These are phyloP conservation scores for Boletus hoseneyae DNA, from an alignment of 1,284 basidiomycete genomes.

Conservation along the genomic window DNA sequence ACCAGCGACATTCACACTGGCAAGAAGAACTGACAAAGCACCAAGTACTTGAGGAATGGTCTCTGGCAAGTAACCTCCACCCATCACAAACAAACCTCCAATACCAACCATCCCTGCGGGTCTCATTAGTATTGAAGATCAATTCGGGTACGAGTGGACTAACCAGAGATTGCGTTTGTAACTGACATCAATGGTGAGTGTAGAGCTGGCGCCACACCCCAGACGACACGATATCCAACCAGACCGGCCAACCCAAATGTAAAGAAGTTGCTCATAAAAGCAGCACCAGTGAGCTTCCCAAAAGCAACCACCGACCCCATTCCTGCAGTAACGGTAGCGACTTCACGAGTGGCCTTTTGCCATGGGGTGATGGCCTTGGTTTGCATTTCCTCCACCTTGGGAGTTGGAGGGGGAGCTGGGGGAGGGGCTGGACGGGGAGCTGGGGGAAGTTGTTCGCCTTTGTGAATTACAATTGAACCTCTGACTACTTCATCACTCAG, in stretches of 20 bases:
- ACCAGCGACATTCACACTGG: slow-evolving; percentile 81
- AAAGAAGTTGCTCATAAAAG: slow-evolving; percentile 84
- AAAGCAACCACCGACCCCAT: slow-evolving; percentile 71
- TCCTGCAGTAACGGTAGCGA: slow-evolving; percentile 66
- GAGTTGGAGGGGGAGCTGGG: slow-evolving; percentile 49
- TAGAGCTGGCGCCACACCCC: slow-evolving; percentile 81
- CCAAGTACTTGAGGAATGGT: slow-evolving; percentile 77
- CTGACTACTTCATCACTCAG: slow-evolving; percentile 81
- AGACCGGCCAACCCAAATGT: slow-evolving; percentile 80
- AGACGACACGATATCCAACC: slow-evolving; percentile 83
- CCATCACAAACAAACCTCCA: slow-evolving; percentile 85
- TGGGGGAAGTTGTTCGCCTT: slow-evolving; percentile 63
- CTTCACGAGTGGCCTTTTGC: slow-evolving; percentile 74
- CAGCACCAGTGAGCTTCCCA: slow-evolving; percentile 72
- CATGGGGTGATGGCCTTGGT: slow-evolving; percentile 72
- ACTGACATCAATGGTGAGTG: slow-evolving; percentile 86
- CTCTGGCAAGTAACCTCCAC: slow-evolving; percentile 77
- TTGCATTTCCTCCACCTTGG: slow-evolving; percentile 52
- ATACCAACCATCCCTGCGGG: slow-evolving; percentile 68
- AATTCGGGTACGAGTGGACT: slow-evolving; percentile 5
- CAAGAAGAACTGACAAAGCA: slow-evolving; percentile 75
- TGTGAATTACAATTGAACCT: slow-evolving; percentile 72
- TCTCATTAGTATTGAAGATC: slow-evolving; percentile 10
- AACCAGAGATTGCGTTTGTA: slow-evolving; percentile 76
- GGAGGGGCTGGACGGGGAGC: slow-evolving; percentile 62